Evolutionary conservation across 108 stramenopile genomes (phyloP).

Genomic region (Phaeodactylum tricornutum): DNA sequence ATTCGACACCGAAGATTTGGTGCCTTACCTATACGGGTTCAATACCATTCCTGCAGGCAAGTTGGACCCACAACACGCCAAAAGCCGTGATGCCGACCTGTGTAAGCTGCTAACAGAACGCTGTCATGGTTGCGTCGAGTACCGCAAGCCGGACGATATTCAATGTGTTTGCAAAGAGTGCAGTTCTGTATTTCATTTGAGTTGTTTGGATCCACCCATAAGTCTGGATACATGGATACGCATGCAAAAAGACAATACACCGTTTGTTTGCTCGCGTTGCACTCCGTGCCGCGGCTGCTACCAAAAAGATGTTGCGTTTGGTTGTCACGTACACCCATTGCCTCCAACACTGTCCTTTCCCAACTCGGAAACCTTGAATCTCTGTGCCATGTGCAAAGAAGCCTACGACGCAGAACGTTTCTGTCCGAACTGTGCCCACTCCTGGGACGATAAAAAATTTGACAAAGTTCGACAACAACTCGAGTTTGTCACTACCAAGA

Average conservation of each 20-base stretch:
- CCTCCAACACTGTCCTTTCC: conserved; percentile 28
- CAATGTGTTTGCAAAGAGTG: conserved; percentile 28
- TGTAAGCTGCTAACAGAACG: conserved; percentile 10
- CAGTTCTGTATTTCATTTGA: conserved; percentile 27
- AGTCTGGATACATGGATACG: conserved; percentile 20
- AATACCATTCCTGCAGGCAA: conserved; percentile 1
- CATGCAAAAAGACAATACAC: conserved; percentile 11
- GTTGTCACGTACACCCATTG: conserved; percentile 16
- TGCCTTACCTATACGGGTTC: conserved; percentile 40
- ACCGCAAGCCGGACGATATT: conserved; percentile 21
- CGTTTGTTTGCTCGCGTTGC: conserved; percentile 32
- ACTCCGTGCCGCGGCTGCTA: conserved; percentile 42
- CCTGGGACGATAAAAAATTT: conserved; percentile 48
- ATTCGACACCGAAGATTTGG: conserved; percentile 22
- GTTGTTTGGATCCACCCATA: conserved; percentile 45
- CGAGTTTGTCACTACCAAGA: conserved; percentile 17
- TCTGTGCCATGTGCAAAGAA: conserved; percentile 43
- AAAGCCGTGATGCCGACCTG: conserved; percentile 3
- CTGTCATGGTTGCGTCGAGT: conserved; percentile 40
- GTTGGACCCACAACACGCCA: conserved; percentile 3
- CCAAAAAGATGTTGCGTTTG: conserved; percentile 44
- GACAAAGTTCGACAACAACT: conserved; percentile 36
- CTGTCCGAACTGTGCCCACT: conserved; percentile 52
- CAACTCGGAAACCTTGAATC: conserved; percentile 14
- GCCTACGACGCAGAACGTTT: conserved; percentile 32